Base-by-base conservation (phyloP, 805 yeast genomes). In the Kluyveromyces dobzhanskii region DNA sequence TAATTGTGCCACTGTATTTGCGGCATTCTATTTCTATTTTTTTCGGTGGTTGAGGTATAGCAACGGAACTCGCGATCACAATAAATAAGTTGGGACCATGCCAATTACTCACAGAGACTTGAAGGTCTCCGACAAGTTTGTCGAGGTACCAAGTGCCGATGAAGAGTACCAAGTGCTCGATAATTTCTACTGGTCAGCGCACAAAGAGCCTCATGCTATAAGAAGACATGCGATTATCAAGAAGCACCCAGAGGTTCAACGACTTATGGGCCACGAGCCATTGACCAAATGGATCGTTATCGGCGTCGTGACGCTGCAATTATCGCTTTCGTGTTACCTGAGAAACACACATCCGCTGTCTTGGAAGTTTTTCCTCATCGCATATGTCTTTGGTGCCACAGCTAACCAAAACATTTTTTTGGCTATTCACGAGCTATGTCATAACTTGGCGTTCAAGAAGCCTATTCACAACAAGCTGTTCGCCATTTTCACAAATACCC, bases 381-480 rank as follows among this genome's bases (percentile, higher is more conserved):
- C 94, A 4, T 87, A 87, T 51, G 61, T 81, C 16, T 67, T 87
- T 38, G 97, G 96, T 2, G 96, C 92, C 12, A 84, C 94, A 7
- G 73, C 84, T 39, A 80, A 78, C 56, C 95, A 88, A 55, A 87
- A 88, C 52, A 62, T 83, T 30, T 87, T 86, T 55, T 66, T 87
- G 45, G 90, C 94, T 19, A 85, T 87, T 49, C 97, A 87, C 61
- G 97, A 87, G 58, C 67, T 86, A 38, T 76, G 81, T 27, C 97
- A 87, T 61, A 87, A 87, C 56, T 66, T 87, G 39, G 84, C 84
- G 2, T 87, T 87, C 71, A 82, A 75, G 50, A 76, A 73, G 47
- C 94, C 95, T 0, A 31, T 85, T 1, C 74, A 78, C 57, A 87
- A 87, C 62, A 79, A 84, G 56, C 54, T 86, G 17, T 86, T 80